phyloP scores from a whole-genome alignment of 306 rosid genomes.

The Cucurbita maxima region DNA sequence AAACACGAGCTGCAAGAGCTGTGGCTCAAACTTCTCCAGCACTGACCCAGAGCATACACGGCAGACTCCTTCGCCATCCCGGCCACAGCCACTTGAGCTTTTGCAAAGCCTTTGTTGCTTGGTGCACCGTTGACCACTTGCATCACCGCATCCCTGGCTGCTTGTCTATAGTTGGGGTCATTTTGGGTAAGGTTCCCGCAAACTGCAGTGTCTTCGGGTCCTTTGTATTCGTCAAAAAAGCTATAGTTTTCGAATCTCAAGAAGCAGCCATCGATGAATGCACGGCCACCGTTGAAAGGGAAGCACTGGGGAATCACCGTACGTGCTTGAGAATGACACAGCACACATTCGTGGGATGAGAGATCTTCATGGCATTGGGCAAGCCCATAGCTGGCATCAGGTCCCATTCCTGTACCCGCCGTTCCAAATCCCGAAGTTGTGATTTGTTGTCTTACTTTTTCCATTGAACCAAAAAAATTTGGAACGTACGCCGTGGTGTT shows the following conservation, averaged over 20 bases:
- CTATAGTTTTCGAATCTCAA: conserved; percentile 69
- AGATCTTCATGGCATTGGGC: conserved; percentile 93
- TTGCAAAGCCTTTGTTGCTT: conserved; percentile 36
- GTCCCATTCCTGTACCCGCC: conserved; percentile 51
- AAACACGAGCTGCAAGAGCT: conserved; percentile 63
- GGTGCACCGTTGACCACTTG: conserved; percentile 37
- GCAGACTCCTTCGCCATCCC: conserved; percentile 35
- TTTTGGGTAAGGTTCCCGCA: conserved; percentile 54
- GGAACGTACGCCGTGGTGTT: conserved; percentile 38
- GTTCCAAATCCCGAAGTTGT: conserved; percentile 44
- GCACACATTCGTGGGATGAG: conserved; percentile 55
- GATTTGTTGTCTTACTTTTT: conserved; percentile 53
- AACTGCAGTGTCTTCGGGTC: conserved; percentile 31
- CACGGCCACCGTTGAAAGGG: conserved; percentile 52
- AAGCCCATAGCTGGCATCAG: conserved; percentile 55
- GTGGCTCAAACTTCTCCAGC: conserved; percentile 62
- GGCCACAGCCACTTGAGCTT: conserved; percentile 18
- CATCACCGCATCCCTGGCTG: conserved; percentile 37
- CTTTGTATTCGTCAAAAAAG: conserved; percentile 44
- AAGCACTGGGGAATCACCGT: conserved; percentile 70
- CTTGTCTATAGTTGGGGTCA: conserved; percentile 21
- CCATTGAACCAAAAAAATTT: conserved; percentile 66
- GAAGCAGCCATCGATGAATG: conserved; percentile 84
- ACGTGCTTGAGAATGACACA: conserved; percentile 75
- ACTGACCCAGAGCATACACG: conserved; percentile 57